Evolutionary conservation across 1,284 basidiomycete genomes (phyloP).

Genomic region (Leccinum subrobustum): DNA sequence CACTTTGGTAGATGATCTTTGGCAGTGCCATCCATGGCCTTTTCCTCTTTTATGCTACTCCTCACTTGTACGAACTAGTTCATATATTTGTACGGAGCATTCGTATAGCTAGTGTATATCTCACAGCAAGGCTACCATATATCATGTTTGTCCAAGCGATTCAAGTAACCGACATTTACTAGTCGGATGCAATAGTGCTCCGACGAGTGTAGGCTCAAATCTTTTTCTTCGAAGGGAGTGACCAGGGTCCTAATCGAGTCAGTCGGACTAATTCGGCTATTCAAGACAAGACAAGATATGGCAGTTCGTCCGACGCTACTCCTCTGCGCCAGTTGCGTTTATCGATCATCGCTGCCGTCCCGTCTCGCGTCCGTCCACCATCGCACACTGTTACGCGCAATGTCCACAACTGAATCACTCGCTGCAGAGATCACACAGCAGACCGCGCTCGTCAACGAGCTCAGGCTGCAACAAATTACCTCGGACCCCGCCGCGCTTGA

Average conservation of each 20-base stretch:
- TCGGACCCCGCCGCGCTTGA: constrained; percentile 51
- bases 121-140: too few relatives aligned
- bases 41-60: too few relatives aligned
- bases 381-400: constrained; percentile 14
- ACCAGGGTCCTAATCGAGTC: neutral
- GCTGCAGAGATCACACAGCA: constrained; percentile 53
- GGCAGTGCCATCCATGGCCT: too few relatives aligned
- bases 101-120: too few relatives aligned
- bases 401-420: constrained; percentile 41
- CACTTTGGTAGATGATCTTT: too few relatives aligned
- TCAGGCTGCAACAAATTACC: constrained; percentile 48
- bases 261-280: neutral
- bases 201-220: too few relatives aligned
- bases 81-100: too few relatives aligned
- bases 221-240: too few relatives aligned
- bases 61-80: too few relatives aligned
- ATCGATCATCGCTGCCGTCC: constrained; percentile 26
- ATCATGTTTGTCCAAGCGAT: too few relatives aligned
- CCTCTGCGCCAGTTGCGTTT: constrained; percentile 1
- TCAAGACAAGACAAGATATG: neutral
- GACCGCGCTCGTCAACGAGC: constrained; percentile 54
- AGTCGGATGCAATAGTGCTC: too few relatives aligned
- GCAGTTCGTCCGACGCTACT: neutral
- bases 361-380: constrained; percentile 3
- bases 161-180: too few relatives aligned